A percentile compares a stretch with the other conserved stretches of the same genome.
These are phyloP conservation scores for Claviceps pazoutovae DNA, from an alignment of 2,329 filamentous ascomycete species.

Conservation along the genomic window DNA sequence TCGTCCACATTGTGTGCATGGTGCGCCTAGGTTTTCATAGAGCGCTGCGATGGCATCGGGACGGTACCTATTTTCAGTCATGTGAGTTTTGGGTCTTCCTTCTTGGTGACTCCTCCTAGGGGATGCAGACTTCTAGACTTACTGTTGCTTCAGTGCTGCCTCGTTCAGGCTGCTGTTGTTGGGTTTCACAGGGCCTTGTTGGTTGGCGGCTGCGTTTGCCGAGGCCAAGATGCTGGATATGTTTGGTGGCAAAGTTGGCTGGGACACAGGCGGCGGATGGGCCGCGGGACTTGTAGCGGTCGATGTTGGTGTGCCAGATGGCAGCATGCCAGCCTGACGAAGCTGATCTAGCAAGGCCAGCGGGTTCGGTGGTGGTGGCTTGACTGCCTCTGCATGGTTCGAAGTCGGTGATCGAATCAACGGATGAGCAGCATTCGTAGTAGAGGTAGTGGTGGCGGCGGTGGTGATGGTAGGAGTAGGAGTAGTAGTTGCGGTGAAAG, in stretches of 20 bases:
- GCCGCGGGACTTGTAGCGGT: slow-evolving; percentile 20
- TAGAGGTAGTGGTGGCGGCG: slow-evolving; percentile 8
- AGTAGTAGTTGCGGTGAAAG: slow-evolving; percentile 14
- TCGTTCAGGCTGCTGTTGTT: slow-evolving; percentile 48
- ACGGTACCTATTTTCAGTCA: slow-evolving; percentile 37
- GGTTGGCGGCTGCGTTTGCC: slow-evolving; percentile 14
- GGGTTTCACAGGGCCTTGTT: slow-evolving; percentile 19
- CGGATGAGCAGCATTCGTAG: slow-evolving; percentile 13
- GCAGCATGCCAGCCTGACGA: slow-evolving; percentile 52
- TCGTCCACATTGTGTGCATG: slow-evolving; percentile 82
- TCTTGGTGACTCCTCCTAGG: not conserved
- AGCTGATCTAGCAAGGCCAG: slow-evolving; percentile 53
- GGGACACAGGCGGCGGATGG: slow-evolving; percentile 15
- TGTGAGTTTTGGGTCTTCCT: not conserved
- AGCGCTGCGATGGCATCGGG: slow-evolving; percentile 60
- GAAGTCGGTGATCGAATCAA: slow-evolving; percentile 36
- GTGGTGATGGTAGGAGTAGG: not conserved
- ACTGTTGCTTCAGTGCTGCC: slow-evolving; percentile 57
- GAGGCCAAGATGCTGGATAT: slow-evolving; percentile 23
- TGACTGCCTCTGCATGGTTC: slow-evolving; percentile 23
- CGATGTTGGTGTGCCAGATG: slow-evolving; percentile 27
- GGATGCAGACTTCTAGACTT: slow-evolving; percentile 20
- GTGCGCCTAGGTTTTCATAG: slow-evolving; percentile 70
- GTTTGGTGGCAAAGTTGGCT: slow-evolving; percentile 20
- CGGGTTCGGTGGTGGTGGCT: slow-evolving; percentile 27